Evolutionary conservation across 2,329 filamentous ascomycete species (phyloP).

Genomic region (Colletotrichum aenigma): DNA sequence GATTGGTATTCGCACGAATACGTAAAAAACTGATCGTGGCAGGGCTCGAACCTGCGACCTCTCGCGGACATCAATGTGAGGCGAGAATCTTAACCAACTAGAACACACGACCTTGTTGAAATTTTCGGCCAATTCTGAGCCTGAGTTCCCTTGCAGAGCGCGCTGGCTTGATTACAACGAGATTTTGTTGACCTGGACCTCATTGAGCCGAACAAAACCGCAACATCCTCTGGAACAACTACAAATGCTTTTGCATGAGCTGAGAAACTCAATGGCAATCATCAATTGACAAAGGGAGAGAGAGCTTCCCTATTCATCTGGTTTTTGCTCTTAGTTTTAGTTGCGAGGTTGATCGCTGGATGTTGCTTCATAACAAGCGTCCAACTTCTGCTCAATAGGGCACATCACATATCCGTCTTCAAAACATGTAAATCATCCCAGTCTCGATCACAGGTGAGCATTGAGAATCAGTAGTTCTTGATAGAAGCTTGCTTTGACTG

Average conservation of each 20-base stretch:
- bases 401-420: neutral
- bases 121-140: rapidly evolving
- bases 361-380: neutral
- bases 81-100: constrained; percentile 21
- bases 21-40: constrained; percentile 11
- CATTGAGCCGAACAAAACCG: neutral
- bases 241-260: neutral
- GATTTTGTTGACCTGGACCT: neutral
- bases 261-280: neutral
- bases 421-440: neutral
- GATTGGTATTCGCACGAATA: neutral
- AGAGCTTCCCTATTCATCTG: neutral
- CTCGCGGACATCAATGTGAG: constrained; percentile 8
- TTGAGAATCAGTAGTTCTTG: neutral
- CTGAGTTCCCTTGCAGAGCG: neutral
- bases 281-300: neutral
- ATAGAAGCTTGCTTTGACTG: neutral
- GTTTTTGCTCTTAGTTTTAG: neutral
- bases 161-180: neutral
- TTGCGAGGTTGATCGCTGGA: neutral
- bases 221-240: neutral
- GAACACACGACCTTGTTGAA: constrained; percentile 13
- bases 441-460: neutral
- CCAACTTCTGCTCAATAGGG: neutral
- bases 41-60: constrained; percentile 23